Percentiles rank a stretch among this genome's conserved stretches.
Evolutionary conservation across 306 rosid species (phyloP).

Genomic region (Adenanthera pavonina): DNA sequence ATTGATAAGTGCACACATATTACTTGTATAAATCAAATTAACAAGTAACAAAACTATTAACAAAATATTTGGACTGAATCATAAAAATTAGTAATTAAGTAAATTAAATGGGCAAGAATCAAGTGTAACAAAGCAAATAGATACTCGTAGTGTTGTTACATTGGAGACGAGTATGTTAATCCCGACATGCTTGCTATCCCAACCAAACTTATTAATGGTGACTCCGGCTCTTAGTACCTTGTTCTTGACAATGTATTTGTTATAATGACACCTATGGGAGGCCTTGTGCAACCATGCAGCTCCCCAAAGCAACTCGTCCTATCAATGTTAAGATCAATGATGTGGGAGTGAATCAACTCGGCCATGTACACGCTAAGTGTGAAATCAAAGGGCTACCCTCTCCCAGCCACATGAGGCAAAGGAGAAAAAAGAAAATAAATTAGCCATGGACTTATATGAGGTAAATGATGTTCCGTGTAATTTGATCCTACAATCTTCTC

Average conservation of each 20-base stretch:
- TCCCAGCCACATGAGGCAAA: too few species aligned
- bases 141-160: constrained; percentile 41
- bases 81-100: not conserved
- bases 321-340: not conserved
- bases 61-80: too few species aligned
- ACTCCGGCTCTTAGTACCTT: constrained; percentile 88
- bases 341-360: not conserved
- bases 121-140: not conserved
- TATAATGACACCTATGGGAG: constrained; percentile 72
- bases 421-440: too few species aligned
- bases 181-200: constrained; percentile 99
- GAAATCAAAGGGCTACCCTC: too few species aligned
- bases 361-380: too few species aligned
- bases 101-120: not conserved
- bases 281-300: constrained; percentile 99
- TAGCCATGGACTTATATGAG: too few species aligned
- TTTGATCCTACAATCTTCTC: too few species aligned
- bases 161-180: constrained; percentile 88
- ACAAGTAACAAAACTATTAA: not conserved
- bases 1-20: constrained; percentile 31
- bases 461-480: too few species aligned
- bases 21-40: not conserved
- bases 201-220: constrained; percentile 94
- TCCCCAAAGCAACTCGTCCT: constrained; percentile 95
- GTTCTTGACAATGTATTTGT: constrained; percentile 86